Conservation (phyloP, 352 stramenopile species). For the Halophytophthora polymorphica region DNA sequence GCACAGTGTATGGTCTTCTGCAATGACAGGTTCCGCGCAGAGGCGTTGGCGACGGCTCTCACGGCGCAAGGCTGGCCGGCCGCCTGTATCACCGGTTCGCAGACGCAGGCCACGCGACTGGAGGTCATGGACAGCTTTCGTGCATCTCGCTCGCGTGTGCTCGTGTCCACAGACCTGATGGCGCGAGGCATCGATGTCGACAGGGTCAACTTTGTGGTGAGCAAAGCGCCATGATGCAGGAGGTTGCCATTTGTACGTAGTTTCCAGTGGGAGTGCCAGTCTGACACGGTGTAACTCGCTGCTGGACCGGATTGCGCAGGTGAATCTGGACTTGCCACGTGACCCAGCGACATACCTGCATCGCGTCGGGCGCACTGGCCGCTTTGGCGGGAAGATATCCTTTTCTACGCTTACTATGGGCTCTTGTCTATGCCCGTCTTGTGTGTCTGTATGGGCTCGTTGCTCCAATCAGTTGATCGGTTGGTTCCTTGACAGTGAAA, state of each 20-base stretch:
- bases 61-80: constrained; percentile 50
- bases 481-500: constrained; percentile 13
- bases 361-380: constrained; percentile 65
- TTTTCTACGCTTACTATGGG: constrained; percentile 12
- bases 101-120: constrained; percentile 55
- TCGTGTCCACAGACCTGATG: constrained; percentile 78
- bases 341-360: constrained; percentile 80
- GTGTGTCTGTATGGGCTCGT: background rate
- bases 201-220: constrained; percentile 72
- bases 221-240: background rate
- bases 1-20: constrained; percentile 83
- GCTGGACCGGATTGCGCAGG: constrained; percentile 11
- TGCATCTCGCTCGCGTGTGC: constrained; percentile 41
- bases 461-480: too few relatives aligned
- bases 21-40: constrained; percentile 79
- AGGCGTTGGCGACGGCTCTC: constrained; percentile 57
- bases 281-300: background rate
- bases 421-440: background rate
- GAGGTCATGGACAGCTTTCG: constrained; percentile 65
- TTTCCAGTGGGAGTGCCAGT: background rate
- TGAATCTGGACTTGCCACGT: constrained; percentile 70
- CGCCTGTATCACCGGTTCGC: constrained; percentile 63
- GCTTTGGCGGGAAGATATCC: constrained; percentile 76
- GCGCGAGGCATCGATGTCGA: constrained; percentile 76
- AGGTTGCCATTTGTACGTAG: background rate